phyloP scores from a whole-genome alignment of 805 yeast species.

The Kazachstania bromeliacearum region DNA sequence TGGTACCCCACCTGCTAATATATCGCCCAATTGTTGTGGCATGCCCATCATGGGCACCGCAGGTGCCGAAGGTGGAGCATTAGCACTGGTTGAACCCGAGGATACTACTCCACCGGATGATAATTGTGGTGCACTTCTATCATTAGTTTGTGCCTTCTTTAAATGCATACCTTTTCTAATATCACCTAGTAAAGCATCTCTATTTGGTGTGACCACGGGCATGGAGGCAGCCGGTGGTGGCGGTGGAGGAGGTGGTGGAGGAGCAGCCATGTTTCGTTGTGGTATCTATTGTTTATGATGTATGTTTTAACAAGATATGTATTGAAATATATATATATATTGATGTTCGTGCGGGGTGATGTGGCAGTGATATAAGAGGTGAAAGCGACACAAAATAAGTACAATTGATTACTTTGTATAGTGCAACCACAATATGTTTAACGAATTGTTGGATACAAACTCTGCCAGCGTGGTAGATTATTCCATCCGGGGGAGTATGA shows the following conservation, averaged over 20 bases:
- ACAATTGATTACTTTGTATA: too few species aligned
- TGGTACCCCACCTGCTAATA: constrained; percentile 66
- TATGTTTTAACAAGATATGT: too few species aligned
- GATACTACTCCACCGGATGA: constrained; percentile 30
- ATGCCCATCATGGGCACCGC: constrained; percentile 23
- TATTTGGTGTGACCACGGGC: constrained; percentile 29
- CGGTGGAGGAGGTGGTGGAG: constrained; percentile 51
- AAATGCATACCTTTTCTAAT: constrained; percentile 61
- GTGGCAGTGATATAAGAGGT: too few species aligned
- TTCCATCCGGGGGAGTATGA: background rate
- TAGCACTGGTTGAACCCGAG: constrained; percentile 12
- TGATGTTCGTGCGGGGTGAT: too few species aligned
- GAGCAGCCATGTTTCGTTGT: constrained; percentile 4
- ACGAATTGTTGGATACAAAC: background rate
- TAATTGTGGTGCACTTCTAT: constrained; percentile 53
- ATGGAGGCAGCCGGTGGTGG: constrained; percentile 40
- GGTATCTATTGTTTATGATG: too few species aligned
- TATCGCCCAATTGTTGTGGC: constrained; percentile 29
- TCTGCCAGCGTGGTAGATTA: background rate
- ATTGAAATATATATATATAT: too few species aligned
- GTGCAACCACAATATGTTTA: too few species aligned
- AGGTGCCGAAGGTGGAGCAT: constrained; percentile 18
- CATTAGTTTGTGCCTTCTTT: constrained; percentile 56
- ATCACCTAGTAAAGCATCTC: constrained; percentile 64
- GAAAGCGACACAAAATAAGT: too few species aligned